phyloP scores from a whole-genome alignment of 257 asterid species.

The Jacaranda mimosifolia region DNA sequence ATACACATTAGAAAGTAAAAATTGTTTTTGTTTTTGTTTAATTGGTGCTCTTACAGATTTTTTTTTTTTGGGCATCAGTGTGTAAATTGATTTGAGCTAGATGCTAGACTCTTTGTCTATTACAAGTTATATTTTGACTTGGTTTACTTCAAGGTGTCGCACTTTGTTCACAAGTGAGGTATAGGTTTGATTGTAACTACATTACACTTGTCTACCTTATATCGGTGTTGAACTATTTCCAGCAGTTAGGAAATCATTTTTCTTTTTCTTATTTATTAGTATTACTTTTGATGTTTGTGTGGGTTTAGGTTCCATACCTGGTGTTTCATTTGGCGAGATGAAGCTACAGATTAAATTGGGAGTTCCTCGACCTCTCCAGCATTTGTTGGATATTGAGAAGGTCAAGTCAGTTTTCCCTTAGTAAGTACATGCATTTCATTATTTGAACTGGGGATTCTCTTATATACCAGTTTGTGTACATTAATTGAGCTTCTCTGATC shows the following conservation, averaged over 20 bases:
- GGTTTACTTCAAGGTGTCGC: background rate
- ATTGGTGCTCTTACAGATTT: no score
- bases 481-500: conserved; percentile 21
- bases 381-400: conserved; percentile 74
- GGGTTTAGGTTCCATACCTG: conserved; percentile 82
- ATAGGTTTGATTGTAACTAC: no score
- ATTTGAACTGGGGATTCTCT: conserved; percentile 5
- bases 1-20: no score
- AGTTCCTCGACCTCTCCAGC: conserved; percentile 83
- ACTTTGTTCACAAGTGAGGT: background rate
- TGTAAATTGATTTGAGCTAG: no score
- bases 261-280: background rate
- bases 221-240: no score
- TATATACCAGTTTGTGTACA: background rate
- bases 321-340: conserved; percentile 91
- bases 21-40: no score
- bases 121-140: background rate
- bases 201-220: no score
- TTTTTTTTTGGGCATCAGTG: no score
- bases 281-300: background rate
- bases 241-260: background rate
- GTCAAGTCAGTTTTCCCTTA: conserved; percentile 96
- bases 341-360: conserved; percentile 93
- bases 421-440: conserved; percentile 56
- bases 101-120: background rate